A percentile compares a stretch with the other conserved stretches of the same genome.
These are phyloP conservation scores for Coffea eugenioides DNA, from an alignment of 257 asterid genomes.

Conservation along the genomic window DNA sequence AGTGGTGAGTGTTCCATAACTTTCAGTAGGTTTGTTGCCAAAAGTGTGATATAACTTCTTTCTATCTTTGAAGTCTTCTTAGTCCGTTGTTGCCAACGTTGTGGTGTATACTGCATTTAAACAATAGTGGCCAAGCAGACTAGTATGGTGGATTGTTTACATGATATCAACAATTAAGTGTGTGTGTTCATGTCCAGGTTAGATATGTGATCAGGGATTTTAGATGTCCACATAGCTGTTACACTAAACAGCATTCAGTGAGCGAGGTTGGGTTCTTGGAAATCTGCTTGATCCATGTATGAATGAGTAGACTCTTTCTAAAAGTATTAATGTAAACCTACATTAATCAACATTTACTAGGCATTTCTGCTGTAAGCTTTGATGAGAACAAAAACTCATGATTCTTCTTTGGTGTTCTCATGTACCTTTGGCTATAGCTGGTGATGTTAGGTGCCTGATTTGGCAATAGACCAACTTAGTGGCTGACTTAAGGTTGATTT, in stretches of 20 bases:
- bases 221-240: background rate
- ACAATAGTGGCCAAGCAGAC: background rate
- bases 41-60: background rate
- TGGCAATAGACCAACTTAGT: background rate
- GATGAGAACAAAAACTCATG: background rate
- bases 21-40: constrained; percentile 5
- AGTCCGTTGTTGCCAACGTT: background rate
- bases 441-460: background rate
- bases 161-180: background rate
- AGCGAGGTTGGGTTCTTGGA: background rate
- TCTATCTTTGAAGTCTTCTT: background rate
- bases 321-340: background rate
- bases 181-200: background rate
- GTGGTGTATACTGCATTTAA: background rate
- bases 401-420: background rate
- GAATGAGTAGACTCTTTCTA: background rate
- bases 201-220: background rate
- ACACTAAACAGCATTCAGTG: background rate
- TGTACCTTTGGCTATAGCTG: background rate
- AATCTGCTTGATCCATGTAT: background rate
- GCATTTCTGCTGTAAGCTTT: background rate
- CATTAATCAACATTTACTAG: background rate
- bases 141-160: background rate
- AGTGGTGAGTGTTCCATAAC: constrained; percentile 44
- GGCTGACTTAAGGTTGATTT: background rate